Base-by-base conservation (phyloP, 2,329 filamentous ascomycete genomes). In the Canariomyces notabilis region DNA sequence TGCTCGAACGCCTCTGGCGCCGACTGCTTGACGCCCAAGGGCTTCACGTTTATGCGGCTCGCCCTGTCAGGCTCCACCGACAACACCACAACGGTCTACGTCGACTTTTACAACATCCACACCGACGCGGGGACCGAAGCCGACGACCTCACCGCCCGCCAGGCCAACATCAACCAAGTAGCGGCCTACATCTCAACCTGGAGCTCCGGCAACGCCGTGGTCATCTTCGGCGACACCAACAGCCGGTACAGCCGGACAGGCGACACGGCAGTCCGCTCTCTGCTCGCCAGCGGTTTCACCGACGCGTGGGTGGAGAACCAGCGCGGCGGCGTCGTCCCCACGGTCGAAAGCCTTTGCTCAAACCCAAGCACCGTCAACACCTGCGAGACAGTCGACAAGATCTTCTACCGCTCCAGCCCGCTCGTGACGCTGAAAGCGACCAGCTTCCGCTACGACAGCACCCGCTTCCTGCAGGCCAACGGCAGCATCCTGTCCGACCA, bases 21-120 rank as follows among this genome's bases (percentile, higher is more conserved):
- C 1, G 82, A 86, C 61, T 85, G 82, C 59, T 65, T 85, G 51
- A 85, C 82, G 1, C 82, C 80, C 18, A 86, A 86, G 63, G 82
- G 82, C 12, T 85, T 84, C 61, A 84, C 80, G 1, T 79, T 80
- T 38, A 83, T 85, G 80, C 74, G 80, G 11, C 62, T 75, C 33
- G 64, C 69, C 16, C 54, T 83, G 12, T 71, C 69, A 7, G 66
- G 70, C 29, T 73, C 73, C 14, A 18, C 31, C 18, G 39, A 39
- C 44, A 48, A 44, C 37, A 39, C 42, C 14, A 48, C 45, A 2
- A 38, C 41, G 4, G 71, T 79, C 6, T 82, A 75, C 49, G 63
- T 82, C 19, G 82, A 85, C 59, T 67, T 77, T 6, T 85, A 85
- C 67, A 85, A 86, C 59, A 57, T 85, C 6, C 82, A 86, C 60